A percentile compares a stretch with the other conserved stretches of the same genome.
Evolutionary conservation across 1,284 basidiomycete genomes (phyloP).

Genomic region (Naganishia sp.): DNA sequence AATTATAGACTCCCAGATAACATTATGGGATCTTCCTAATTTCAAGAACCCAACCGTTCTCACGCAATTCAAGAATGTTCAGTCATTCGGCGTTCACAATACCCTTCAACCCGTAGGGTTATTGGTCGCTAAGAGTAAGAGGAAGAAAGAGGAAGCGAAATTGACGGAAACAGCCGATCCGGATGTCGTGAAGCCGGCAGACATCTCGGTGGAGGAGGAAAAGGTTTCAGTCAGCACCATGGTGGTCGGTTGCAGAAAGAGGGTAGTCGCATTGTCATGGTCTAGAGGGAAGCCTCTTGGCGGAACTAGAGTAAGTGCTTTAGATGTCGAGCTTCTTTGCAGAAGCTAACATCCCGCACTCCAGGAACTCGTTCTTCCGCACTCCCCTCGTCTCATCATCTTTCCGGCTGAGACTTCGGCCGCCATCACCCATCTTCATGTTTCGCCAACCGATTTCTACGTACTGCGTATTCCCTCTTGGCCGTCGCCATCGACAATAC

Average conservation of each 20-base stretch:
- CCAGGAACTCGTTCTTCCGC: constrained; percentile 77
- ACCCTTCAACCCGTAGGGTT: constrained; percentile 3
- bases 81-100: constrained; percentile 73
- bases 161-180: neutral
- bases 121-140: neutral
- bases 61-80: constrained; percentile 71
- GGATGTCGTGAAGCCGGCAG: constrained; percentile 51
- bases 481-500: constrained; percentile 50
- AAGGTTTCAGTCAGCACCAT: constrained; percentile 71
- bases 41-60: constrained; percentile 68
- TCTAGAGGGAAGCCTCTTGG: constrained; percentile 76
- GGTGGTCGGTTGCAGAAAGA: constrained; percentile 80
- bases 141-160: constrained; percentile 5
- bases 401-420: constrained; percentile 34
- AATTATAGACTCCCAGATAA: constrained; percentile 49
- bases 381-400: constrained; percentile 67
- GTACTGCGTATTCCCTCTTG: constrained; percentile 39
- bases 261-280: constrained; percentile 83
- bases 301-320: constrained; percentile 61
- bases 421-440: constrained; percentile 7
- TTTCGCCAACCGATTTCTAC: constrained; percentile 32
- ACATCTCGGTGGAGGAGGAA: constrained; percentile 53
- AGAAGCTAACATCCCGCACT: neutral
- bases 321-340: constrained; percentile 35
- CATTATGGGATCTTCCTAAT: constrained; percentile 62